These are phyloP conservation scores for Podila minutissima DNA, from an alignment of 192 early-diverging fungal genomes.

Conservation along the genomic window DNA sequence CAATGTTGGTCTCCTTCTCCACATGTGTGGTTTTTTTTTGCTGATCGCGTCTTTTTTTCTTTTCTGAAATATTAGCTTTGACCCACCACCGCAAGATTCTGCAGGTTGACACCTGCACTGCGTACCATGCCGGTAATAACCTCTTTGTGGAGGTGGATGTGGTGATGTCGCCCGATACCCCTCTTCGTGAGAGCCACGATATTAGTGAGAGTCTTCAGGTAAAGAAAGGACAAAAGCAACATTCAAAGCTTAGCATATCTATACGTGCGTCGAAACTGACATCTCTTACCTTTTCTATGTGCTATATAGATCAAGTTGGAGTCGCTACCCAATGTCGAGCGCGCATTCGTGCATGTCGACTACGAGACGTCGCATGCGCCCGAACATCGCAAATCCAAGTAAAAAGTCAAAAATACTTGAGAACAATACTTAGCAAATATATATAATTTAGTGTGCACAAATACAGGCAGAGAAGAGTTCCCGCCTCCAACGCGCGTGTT, in stretches of 20 bases:
- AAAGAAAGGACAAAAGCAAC: background rate
- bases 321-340: conserved; percentile 83
- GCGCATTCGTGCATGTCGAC: conserved; percentile 95
- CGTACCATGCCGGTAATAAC: conserved; percentile 90
- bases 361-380: conserved; percentile 89
- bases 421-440: background rate
- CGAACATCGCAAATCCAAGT: conserved; percentile 69
- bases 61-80: conserved; percentile 56
- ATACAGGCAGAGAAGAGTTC: no score
- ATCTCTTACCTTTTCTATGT: background rate
- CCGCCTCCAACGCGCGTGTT: no score
- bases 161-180: conserved; percentile 87
- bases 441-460: background rate
- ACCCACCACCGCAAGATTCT: conserved; percentile 75
- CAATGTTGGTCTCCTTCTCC: no score
- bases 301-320: conserved; percentile 77
- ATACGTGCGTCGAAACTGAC: background rate
- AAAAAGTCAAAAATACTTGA: background rate
- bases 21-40: background rate
- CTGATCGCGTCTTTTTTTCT: background rate
- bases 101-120: conserved; percentile 82
- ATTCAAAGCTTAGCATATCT: background rate
- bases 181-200: conserved; percentile 87
- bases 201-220: conserved; percentile 89
- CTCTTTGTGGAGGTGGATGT: conserved; percentile 97